Percentiles rank a stretch among this genome's conserved stretches.
phyloP scores from a whole-genome alignment of 2,329 filamentous ascomycete genomes.

The Exophiala sp. region DNA sequence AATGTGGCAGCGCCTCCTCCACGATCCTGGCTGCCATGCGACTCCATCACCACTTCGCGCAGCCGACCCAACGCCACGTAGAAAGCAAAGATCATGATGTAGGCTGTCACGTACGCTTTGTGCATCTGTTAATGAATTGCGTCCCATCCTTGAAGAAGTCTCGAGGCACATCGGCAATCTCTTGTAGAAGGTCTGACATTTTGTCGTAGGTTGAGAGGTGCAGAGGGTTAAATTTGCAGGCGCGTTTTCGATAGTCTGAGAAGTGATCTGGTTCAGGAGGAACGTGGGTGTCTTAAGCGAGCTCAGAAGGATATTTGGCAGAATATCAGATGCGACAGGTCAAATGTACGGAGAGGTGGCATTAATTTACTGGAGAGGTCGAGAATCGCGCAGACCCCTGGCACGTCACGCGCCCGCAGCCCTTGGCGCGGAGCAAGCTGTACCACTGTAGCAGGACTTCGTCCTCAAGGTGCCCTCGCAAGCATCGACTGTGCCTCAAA shows the following conservation, averaged over 20 bases:
- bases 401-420: background rate
- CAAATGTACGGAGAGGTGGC: too few relatives aligned
- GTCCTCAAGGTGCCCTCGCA: too few relatives aligned
- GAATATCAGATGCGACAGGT: too few relatives aligned
- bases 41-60: too few relatives aligned
- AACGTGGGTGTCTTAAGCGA: slow-evolving; percentile 1
- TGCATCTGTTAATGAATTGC: slow-evolving; percentile 48
- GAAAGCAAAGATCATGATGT: background rate
- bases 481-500: too few relatives aligned
- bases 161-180: slow-evolving; percentile 57
- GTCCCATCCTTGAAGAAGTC: slow-evolving; percentile 52
- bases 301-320: background rate
- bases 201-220: slow-evolving; percentile 23
- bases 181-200: slow-evolving; percentile 59
- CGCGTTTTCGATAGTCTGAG: too few relatives aligned
- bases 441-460: background rate
- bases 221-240: background rate
- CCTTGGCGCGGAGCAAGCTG: background rate
- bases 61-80: too few relatives aligned
- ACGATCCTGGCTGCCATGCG: too few relatives aligned
- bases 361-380: too few relatives aligned
- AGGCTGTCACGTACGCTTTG: slow-evolving; percentile 41
- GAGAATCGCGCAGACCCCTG: background rate
- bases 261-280: slow-evolving; percentile 3
- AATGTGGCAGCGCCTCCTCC: too few relatives aligned